Percentiles rank a stretch among this genome's conserved stretches.
Evolutionary conservation across 768 basidiomycete genomes (phyloP).

Genomic region (Exsudoporus frostii): DNA sequence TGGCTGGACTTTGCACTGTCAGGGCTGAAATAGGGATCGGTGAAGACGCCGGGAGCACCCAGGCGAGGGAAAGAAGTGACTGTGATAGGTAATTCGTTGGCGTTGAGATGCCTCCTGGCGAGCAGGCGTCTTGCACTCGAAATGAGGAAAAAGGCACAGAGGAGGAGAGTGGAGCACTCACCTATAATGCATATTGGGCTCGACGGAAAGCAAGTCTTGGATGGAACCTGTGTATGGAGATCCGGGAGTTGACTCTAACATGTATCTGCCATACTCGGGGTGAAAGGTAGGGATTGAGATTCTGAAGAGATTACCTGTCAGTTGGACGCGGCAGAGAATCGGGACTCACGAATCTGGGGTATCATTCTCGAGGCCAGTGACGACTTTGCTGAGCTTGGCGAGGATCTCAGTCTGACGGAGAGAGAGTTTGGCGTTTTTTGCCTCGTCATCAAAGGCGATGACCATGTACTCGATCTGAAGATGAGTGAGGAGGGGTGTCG

Average conservation of each 20-base stretch:
- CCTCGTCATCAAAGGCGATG: constrained; percentile 72
- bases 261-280: constrained; percentile 97
- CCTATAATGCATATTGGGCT: constrained; percentile 95
- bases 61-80: constrained; percentile 94
- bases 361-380: constrained; percentile 56
- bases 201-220: constrained; percentile 82
- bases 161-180: constrained; percentile 22
- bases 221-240: constrained; percentile 90
- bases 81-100: constrained; percentile 87
- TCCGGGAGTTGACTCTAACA: constrained; percentile 98
- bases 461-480: constrained; percentile 94
- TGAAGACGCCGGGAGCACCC: constrained; percentile 86
- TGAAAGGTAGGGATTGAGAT: constrained; percentile 86
- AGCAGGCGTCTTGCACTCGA: constrained; percentile 62
- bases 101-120: constrained; percentile 76
- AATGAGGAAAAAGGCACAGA: constrained; percentile 5
- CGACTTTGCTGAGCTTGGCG: constrained; percentile 66
- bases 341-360: constrained; percentile 52
- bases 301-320: constrained; percentile 34
- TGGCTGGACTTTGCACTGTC: constrained; percentile 79
- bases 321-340: background rate
- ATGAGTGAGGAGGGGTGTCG: constrained; percentile 8
- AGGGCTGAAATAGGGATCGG: constrained; percentile 84
- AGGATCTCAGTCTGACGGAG: constrained; percentile 96
- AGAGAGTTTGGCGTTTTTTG: constrained; percentile 82